Base-by-base conservation (phyloP, 371 early-diverging fungal species). In the Mucor lusitanicus region DNA sequence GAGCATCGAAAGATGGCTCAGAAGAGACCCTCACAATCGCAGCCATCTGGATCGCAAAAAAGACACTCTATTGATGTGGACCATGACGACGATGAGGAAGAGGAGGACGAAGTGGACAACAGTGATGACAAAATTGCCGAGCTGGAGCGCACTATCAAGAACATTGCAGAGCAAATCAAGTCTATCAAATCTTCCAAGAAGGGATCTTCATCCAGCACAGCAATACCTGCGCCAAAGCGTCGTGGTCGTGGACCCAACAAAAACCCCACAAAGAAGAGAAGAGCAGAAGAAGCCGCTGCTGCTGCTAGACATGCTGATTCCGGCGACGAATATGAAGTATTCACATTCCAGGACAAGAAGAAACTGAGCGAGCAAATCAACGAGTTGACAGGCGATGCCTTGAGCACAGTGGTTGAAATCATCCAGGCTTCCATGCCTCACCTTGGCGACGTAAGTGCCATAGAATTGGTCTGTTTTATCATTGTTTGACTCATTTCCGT, bases 311-410 rank as follows among this genome's bases (percentile, higher is more conserved):
- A 55, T 17, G 44, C 23, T 28, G 57, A 64, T 39, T 62, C 33
- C 11, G 48, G 33, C 23, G 75, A 77, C 0, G 75, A 77, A 25
- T 46, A 73, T 28, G 76, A 81, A 15, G 85, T 84, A 37, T 85
- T 98, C 44, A 93, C 95, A 0, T 89, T 92, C 70, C 94, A 94
- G 59, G 92, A 96, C 73, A 97, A 97, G 85, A 86, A 87, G 40
- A 92, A 92, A 59, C 84, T 98, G 13, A 92, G 92, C 67, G 89
- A 89, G 30, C 82, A 82, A 28, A 97, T 98, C 70, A 91, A 91
- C 66, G 83, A 83, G 21, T 79, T 97, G 48, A 76, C 88, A 4
- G 88, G 88, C 13, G 94, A 94, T 19, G 78, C 88, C 46, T 82
- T 95, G 53, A 86, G 85, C 33, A 86, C 84, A 13, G 95, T 95